Conservation (phyloP, 2,329 filamentous ascomycete genomes). For the Apiospora phragmitis region DNA sequence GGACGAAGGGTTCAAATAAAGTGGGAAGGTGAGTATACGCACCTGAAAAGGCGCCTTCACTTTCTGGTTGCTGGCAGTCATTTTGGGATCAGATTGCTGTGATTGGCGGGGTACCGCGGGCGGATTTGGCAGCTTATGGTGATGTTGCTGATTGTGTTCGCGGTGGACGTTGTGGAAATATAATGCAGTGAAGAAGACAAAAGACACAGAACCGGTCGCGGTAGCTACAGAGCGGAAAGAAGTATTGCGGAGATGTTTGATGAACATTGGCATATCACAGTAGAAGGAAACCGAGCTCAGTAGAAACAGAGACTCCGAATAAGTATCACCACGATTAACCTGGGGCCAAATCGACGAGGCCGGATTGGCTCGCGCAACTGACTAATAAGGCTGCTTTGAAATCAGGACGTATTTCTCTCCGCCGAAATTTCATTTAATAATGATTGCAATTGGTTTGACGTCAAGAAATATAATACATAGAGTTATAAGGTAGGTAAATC, state of each 20-base stretch:
- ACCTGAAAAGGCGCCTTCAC: conserved; percentile 37
- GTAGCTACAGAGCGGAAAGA: conserved; percentile 26
- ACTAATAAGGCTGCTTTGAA: conserved; percentile 36
- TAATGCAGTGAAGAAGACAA: conserved; percentile 25
- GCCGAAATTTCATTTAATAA: background rate
- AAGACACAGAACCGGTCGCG: conserved; percentile 21
- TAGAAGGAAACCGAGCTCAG: conserved; percentile 12
- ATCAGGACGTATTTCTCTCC: conserved; percentile 23
- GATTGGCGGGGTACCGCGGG: conserved; percentile 7
- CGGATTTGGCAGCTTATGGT: background rate
- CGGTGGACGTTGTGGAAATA: conserved; percentile 25
- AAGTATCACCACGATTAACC: conserved; percentile 6
- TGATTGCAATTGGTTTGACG: too few species aligned
- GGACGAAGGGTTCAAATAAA: background rate
- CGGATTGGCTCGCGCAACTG: background rate
- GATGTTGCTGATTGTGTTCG: conserved; percentile 14
- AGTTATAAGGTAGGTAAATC: background rate
- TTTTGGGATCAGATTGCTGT: conserved; percentile 20
- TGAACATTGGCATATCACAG: conserved; percentile 21
- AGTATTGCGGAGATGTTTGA: conserved; percentile 26
- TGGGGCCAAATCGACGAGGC: conserved; percentile 5
- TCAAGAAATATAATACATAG: background rate
- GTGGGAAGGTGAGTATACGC: conserved; percentile 18
- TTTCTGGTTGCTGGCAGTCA: conserved; percentile 28
- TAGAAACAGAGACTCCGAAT: conserved; percentile 10